These are phyloP conservation scores for Corymbia maculata DNA, from an alignment of 345 rosid species.

Conservation along the genomic window DNA sequence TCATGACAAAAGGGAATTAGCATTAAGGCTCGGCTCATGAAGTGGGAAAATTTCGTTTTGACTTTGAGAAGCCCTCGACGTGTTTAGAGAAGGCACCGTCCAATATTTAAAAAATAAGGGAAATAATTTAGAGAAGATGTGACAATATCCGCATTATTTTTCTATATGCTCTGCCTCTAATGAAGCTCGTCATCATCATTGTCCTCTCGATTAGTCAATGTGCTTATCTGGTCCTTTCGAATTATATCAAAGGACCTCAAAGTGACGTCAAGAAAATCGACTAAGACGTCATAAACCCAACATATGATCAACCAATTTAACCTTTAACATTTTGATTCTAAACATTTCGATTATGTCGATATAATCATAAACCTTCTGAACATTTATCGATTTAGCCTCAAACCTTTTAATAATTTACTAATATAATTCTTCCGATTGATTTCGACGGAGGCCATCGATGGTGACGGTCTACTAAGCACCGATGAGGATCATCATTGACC, in stretches of 20 bases:
- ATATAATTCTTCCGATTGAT: background rate
- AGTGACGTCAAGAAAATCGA: background rate
- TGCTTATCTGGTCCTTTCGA: background rate
- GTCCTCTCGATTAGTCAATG: background rate
- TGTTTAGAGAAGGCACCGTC: background rate
- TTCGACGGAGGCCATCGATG: background rate
- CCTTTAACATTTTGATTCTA: background rate
- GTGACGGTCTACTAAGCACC: rapidly evolving
- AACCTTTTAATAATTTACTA: background rate
- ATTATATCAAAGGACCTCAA: background rate
- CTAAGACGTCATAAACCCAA: background rate
- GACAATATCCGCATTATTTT: background rate
- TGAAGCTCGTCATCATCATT: background rate
- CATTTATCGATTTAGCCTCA: too few species aligned
- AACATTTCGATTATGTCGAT: rapidly evolving
- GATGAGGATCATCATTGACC: too few species aligned
- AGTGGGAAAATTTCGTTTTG: background rate
- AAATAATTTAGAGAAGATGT: background rate
- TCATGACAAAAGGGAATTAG: rapidly evolving
- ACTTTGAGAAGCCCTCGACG: background rate
- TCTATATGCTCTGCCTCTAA: background rate
- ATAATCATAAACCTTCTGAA: background rate
- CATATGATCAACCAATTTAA: too few species aligned
- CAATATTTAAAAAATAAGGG: background rate
- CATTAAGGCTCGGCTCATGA: background rate